phyloP scores from a whole-genome alignment of 108 stramenopile genomes.

The Conticribra weissflogii region DNA sequence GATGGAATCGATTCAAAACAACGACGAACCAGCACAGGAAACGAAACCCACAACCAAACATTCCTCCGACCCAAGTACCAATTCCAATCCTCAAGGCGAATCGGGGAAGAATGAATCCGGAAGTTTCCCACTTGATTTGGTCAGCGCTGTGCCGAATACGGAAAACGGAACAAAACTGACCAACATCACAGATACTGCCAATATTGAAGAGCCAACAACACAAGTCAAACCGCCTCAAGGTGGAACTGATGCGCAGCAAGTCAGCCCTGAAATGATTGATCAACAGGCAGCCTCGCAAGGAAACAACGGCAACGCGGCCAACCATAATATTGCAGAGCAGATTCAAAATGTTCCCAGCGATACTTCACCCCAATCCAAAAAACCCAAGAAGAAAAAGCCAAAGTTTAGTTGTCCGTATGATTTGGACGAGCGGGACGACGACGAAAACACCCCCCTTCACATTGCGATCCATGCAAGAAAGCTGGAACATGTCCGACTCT shows the following conservation, averaged over 20 bases:
- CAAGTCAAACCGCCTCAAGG: background rate
- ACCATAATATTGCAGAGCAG: background rate
- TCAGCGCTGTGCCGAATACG: no score
- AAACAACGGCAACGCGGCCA: background rate
- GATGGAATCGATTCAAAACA: no score
- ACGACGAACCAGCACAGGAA: no score
- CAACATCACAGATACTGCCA: background rate
- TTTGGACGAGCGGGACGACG: constrained; percentile 83
- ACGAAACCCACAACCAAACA: no score
- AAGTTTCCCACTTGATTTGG: no score
- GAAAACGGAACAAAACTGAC: no score
- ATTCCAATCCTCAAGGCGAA: no score
- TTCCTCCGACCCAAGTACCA: no score
- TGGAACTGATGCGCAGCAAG: constrained; percentile 15
- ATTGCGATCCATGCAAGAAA: constrained; percentile 84
- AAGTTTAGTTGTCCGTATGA: constrained; percentile 79
- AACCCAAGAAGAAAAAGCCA: constrained; percentile 32
- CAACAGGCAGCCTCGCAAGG: background rate
- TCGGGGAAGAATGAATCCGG: no score
- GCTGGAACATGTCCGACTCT: constrained; percentile 76
- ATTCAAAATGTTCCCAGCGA: background rate
- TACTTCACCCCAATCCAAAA: constrained; percentile 14
- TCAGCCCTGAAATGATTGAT: constrained; percentile 20
- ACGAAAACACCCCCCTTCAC: constrained; percentile 91
- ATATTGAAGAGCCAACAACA: background rate